Conservation (phyloP, 1,284 basidiomycete species). For the Meira miltonrushii region DNA sequence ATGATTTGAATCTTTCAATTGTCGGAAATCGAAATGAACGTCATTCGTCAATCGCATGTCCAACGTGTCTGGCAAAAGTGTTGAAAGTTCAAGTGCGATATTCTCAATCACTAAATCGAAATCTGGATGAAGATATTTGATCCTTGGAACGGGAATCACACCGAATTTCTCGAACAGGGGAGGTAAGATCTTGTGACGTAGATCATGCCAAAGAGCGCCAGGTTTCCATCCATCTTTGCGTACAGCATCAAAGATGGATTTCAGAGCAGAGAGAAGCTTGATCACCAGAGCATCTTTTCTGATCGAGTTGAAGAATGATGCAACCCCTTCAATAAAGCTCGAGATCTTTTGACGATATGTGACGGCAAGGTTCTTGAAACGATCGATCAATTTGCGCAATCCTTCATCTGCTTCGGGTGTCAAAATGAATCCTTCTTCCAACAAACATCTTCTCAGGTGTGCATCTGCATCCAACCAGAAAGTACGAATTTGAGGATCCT, state of each 20-base stretch:
- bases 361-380: constrained; percentile 8
- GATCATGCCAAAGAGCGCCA: neutral
- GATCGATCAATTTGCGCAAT: neutral
- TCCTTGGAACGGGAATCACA: constrained; percentile 19
- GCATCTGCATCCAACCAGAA: constrained; percentile 15
- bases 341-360: constrained; percentile 9
- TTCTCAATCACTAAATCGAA: constrained; percentile 23
- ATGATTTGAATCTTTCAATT: constrained; percentile 14
- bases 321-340: neutral
- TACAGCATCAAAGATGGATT: neutral
- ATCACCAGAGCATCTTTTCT: constrained; percentile 12
- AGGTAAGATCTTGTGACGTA: constrained; percentile 10
- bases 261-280: neutral
- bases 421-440: constrained; percentile 16
- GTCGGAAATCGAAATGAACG: constrained; percentile 18
- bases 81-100: constrained; percentile 16
- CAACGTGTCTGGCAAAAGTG: constrained; percentile 15
- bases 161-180: constrained; percentile 13
- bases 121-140: constrained; percentile 22
- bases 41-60: constrained; percentile 18
- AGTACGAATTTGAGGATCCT: constrained; percentile 9
- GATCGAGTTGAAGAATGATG: constrained; percentile 9
- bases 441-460: constrained; percentile 10
- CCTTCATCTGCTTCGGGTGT: constrained; percentile 12
- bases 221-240: constrained; percentile 7